Percentiles rank a stretch among this genome's conserved stretches.
Conservation (phyloP, 768 basidiomycete genomes). For the Stropharia rugosoannulata region DNA sequence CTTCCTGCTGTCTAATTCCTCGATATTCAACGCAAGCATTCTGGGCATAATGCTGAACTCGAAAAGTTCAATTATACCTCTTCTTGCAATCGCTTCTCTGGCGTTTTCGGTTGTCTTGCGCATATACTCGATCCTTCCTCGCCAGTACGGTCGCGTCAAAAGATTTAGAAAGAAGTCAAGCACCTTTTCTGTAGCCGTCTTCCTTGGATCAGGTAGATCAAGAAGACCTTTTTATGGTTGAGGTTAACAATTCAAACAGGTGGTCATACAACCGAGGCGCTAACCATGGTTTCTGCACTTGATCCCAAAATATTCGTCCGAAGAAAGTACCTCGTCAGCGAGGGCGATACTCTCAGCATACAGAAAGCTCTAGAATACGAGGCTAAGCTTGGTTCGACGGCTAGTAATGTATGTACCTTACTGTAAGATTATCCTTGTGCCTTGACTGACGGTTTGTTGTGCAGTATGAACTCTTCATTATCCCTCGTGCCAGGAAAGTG, state of each 20-base stretch:
- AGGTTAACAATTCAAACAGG: constrained; percentile 44
- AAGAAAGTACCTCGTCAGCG: constrained; percentile 78
- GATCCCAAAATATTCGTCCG: constrained; percentile 74
- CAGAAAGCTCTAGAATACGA: constrained; percentile 73
- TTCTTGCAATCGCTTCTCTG: no score
- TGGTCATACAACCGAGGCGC: constrained; percentile 90
- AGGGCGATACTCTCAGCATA: constrained; percentile 79
- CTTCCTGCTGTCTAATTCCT: no score
- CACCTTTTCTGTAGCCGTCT: no score
- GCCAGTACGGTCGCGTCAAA: no score
- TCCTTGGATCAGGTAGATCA: no score
- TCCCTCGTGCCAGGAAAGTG: constrained; percentile 88
- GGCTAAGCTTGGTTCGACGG: constrained; percentile 15
- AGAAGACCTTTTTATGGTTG: no score
- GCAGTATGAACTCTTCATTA: constrained; percentile 54
- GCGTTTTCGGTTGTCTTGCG: no score
- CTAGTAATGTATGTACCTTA: constrained; percentile 13
- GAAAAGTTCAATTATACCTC: no score
- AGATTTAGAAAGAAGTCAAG: no score
- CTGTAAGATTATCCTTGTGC: neutral
- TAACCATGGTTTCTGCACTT: constrained; percentile 68
- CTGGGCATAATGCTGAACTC: no score
- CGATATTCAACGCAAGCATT: no score
- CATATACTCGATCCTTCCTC: no score
- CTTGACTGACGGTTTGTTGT: constrained; percentile 1